Percentiles rank a stretch among this genome's conserved stretches.
Conservation (phyloP, 352 stramenopile genomes). For the Hyaloperonospora brassicae region DNA sequence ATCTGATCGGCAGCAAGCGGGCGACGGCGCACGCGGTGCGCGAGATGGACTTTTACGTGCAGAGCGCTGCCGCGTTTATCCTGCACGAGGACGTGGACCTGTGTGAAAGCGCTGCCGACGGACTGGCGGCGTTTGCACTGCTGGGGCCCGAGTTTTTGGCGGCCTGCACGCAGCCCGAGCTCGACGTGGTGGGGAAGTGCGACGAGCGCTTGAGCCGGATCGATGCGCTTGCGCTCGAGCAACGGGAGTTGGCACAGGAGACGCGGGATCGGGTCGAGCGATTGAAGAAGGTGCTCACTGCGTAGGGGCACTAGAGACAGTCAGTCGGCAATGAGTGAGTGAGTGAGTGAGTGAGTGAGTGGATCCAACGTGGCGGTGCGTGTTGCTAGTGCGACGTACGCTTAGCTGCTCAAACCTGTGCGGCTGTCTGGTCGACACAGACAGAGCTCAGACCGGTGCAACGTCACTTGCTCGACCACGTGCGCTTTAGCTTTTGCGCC, state of each 20-base stretch:
- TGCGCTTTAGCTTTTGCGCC: slow-evolving; percentile 79
- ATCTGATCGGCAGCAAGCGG: slow-evolving; percentile 57
- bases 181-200: slow-evolving; percentile 38
- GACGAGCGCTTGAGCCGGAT: slow-evolving; percentile 51
- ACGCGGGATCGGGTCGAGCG: slow-evolving; percentile 48
- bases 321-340: neutral
- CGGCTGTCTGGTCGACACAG: too few species aligned
- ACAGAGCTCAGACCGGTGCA: too few species aligned
- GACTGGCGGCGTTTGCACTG: slow-evolving; percentile 58
- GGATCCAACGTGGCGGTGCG: neutral
- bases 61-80: slow-evolving; percentile 41
- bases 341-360: too few species aligned
- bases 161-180: slow-evolving; percentile 44
- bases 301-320: slow-evolving; percentile 10
- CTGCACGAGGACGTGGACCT: slow-evolving; percentile 67
- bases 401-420: too few species aligned
- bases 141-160: slow-evolving; percentile 52
- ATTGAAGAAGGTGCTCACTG: slow-evolving; percentile 36
- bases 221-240: slow-evolving; percentile 50
- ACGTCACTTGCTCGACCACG: slow-evolving; percentile 26
- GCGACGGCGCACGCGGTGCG: slow-evolving; percentile 43
- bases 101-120: slow-evolving; percentile 66
- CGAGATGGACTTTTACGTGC: slow-evolving; percentile 40
- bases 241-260: slow-evolving; percentile 64
- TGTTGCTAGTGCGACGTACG: too few species aligned